Percentiles rank a stretch among this genome's conserved stretches.
Evolutionary conservation across 768 basidiomycete genomes (phyloP).

Genomic region (Auriscalpium microsporum): DNA sequence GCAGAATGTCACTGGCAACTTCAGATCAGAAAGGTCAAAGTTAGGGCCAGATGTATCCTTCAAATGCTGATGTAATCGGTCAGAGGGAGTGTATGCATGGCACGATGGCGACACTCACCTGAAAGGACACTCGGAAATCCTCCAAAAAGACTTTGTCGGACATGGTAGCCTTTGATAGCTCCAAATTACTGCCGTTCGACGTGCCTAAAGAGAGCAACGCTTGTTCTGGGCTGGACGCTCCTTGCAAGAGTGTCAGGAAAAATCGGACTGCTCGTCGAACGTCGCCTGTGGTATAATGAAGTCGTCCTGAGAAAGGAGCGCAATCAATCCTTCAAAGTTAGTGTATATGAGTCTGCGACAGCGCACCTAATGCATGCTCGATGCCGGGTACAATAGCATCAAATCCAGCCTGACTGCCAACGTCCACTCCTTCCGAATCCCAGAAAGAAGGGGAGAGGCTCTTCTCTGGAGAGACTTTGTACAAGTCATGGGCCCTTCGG

Average conservation of each 20-base stretch:
- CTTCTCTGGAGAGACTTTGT: conserved; percentile 41
- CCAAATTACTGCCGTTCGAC: conserved; percentile 9
- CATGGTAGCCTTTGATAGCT: conserved; percentile 5
- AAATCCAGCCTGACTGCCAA: conserved; percentile 36
- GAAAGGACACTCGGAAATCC: conserved; percentile 82
- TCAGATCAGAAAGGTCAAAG: conserved; percentile 35
- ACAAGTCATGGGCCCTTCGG: conserved; percentile 60
- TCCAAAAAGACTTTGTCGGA: conserved; percentile 71
- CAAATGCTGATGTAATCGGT: conserved; percentile 49
- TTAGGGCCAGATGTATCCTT: conserved; percentile 46
- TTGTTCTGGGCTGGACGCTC: conserved; percentile 24
- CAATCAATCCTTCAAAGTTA: not conserved
- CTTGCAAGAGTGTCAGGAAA: conserved; percentile 66
- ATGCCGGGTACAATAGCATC: conserved; percentile 63
- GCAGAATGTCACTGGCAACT: conserved; percentile 63
- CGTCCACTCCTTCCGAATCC: conserved; percentile 53
- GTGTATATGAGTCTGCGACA: not conserved
- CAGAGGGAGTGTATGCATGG: not conserved
- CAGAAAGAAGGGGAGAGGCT: conserved; percentile 73
- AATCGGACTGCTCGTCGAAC: conserved; percentile 65
- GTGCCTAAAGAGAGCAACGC: conserved; percentile 6
- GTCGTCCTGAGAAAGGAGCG: conserved; percentile 44
- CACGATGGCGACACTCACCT: conserved; percentile 35
- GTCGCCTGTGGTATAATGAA: conserved; percentile 89
- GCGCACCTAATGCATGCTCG: conserved; percentile 68